Evolutionary conservation across 2,329 filamentous ascomycete species (phyloP), one percentile per base, ranked within the genome.

Genomic region (Colletotrichum noveboracense): DNA sequence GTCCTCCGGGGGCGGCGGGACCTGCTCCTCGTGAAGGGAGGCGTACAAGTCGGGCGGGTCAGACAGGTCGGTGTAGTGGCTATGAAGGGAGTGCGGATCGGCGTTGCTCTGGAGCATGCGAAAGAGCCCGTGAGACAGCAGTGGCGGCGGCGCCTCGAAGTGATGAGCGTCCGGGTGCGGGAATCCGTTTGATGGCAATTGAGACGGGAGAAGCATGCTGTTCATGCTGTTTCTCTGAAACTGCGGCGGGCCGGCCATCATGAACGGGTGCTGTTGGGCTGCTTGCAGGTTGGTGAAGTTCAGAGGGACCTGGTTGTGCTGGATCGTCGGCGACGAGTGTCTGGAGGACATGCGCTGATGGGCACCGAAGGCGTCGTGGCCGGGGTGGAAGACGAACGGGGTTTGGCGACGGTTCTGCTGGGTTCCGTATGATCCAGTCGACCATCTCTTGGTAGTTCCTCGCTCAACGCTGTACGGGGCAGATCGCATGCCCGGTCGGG

Each of bases 41-140:
- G 93, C 93, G 79, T 95, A 95, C 74, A 96, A 85, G 82, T 96
- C 94, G 12, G 94, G 94, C 6, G 93, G 93, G 77, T 95, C 93
- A 10, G 93, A 93, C 65, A 94, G 87, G 79, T 95, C 93, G 5
- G 93, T 89, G 82, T 94, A 95, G 83, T 95, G 93, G 5, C 91
- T 89, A 66, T 93, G 93, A 48, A 93, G 86, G 1, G 89, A 87
- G 82, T 94, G 92, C 13, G 92, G 90, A 77, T 95, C 93, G 2
- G 91, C 93, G 79, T 95, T 95, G 86, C 93, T 94, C 82, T 94
- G 93, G 2, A 95, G 88, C 87, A 95, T 93, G 75, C 92, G 90
- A 85, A 95, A 94, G 12, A 94, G 86, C 3, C 93, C 93, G 80
- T 95, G 93, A 0, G 93, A 94, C n/a, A 94, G 89, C 34, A 93